Conservation (phyloP, 1,284 basidiomycete species). For the Puccinia sorghi region DNA sequence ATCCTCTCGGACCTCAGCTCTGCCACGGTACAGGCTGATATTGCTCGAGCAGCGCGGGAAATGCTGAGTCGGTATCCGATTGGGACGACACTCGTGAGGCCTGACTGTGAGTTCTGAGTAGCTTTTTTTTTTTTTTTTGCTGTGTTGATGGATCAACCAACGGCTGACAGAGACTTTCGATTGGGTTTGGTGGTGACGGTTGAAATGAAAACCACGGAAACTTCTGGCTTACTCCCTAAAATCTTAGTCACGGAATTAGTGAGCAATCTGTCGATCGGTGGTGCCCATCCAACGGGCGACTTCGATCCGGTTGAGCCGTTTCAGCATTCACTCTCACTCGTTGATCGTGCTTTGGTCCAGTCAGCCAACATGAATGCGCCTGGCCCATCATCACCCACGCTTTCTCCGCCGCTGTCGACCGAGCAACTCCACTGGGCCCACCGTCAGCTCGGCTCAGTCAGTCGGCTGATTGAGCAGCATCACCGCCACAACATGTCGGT, state of each 20-base stretch:
- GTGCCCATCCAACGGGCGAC: conserved; percentile 23
- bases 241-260: not conserved
- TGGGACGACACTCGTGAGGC: conserved; percentile 8
- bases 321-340: not conserved
- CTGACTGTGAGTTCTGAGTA: conserved; percentile 43
- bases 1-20: not conserved
- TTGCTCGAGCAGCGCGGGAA: conserved; percentile 11
- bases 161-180: not conserved
- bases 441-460: conserved; percentile 22
- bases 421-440: conserved; percentile 23
- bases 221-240: not conserved
- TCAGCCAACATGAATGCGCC: conserved; percentile 9
- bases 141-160: not conserved
- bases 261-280: conserved; percentile 16
- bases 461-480: conserved; percentile 38
- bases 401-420: not conserved
- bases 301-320: conserved; percentile 15
- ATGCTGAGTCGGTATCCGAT: conserved; percentile 25
- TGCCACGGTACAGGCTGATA: conserved; percentile 37
- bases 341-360: conserved; percentile 25
- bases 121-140: too few relatives aligned
- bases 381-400: not conserved
- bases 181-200: not conserved
- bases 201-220: not conserved
- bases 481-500: conserved; percentile 3